A percentile compares a stretch with the other conserved stretches of the same genome.
Evolutionary conservation across 352 stramenopile species (phyloP).

Genomic region (Pythium myriotylum): DNA sequence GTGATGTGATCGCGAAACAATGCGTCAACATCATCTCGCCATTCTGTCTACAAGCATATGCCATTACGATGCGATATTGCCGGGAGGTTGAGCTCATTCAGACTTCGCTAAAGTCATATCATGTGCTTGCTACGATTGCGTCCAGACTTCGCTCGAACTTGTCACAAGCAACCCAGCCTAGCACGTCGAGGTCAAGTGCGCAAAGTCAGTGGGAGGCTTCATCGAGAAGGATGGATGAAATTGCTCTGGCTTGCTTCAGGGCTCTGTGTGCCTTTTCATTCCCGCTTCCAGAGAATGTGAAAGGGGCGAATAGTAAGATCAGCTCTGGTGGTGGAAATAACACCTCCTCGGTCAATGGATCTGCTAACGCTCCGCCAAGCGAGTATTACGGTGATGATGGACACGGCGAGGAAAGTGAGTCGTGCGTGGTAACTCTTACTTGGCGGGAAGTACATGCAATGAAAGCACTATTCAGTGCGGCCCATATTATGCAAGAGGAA

Average conservation of each 20-base stretch:
- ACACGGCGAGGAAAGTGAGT: constrained; percentile 58
- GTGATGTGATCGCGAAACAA: constrained; percentile 51
- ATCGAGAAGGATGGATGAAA: constrained; percentile 70
- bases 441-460: constrained; percentile 89
- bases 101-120: constrained; percentile 84
- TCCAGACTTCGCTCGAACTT: constrained; percentile 68
- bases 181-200: constrained; percentile 15
- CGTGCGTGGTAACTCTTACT: constrained; percentile 62
- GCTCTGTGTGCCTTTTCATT: constrained; percentile 83
- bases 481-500: constrained; percentile 87
- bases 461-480: constrained; percentile 82
- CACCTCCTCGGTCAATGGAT: background rate
- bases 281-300: constrained; percentile 64
- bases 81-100: constrained; percentile 82
- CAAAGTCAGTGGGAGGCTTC: constrained; percentile 37
- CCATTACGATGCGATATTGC: constrained; percentile 78
- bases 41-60: constrained; percentile 72
- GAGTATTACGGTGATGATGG: constrained; percentile 44
- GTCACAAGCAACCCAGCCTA: background rate
- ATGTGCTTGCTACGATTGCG: constrained; percentile 76
- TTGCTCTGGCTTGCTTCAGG: constrained; percentile 71
- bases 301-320: constrained; percentile 27
- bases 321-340: constrained; percentile 20
- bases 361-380: background rate
- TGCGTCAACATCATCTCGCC: constrained; percentile 70